Base-by-base conservation (phyloP, 2,329 filamentous ascomycete species). In the Helotiales sp. region DNA sequence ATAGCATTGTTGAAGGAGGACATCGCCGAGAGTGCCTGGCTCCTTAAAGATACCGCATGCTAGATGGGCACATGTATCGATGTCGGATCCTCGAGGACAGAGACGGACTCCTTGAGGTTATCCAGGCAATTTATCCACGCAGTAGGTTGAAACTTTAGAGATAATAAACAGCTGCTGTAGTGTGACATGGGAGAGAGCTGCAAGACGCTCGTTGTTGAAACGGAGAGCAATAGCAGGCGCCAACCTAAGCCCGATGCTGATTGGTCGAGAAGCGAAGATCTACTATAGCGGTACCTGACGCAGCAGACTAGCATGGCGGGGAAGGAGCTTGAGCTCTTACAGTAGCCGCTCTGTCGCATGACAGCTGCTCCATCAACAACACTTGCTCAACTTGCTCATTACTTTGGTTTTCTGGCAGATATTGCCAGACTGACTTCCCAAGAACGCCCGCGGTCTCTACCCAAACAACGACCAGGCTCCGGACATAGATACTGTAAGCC, bases 281-380 rank as follows among this genome's bases (percentile, higher is more conserved):
- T 44, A 24, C 17, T n/a, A 30, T 48, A 17, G 44, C 10, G 17
- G 36, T 52, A 40, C 50, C 42, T 46, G 51, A 33, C 8, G 6
- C 3, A 38, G n/a, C 15, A 10, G 19, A 12, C 40, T 27, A 44
- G 36, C 24, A 19, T 12, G 22, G 9, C 27, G n/a, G 62, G 63
- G 59, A 64, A 65, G 50, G 53, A 64, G 62, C 62, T 64, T 61
- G 52, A 25, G 5, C 40, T 61, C 58, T 57, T 55, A 6, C 46
- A 34, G 42, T 29, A 25, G 53, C 22, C 40, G 40, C 40, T 27
- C 29, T 22, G 34, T 50, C 22, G 31, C 34, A 33, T 36, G 24
- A 30, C 46, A 42, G 12, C 31, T 33, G 8, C 24, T 30, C 27
- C 56, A 25, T 47, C 50, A 48, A 50, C 58, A 52, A 30, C n/a